These are phyloP conservation scores for Bondarzewia mesenterica DNA, from an alignment of 1,284 basidiomycete species.

Conservation along the genomic window DNA sequence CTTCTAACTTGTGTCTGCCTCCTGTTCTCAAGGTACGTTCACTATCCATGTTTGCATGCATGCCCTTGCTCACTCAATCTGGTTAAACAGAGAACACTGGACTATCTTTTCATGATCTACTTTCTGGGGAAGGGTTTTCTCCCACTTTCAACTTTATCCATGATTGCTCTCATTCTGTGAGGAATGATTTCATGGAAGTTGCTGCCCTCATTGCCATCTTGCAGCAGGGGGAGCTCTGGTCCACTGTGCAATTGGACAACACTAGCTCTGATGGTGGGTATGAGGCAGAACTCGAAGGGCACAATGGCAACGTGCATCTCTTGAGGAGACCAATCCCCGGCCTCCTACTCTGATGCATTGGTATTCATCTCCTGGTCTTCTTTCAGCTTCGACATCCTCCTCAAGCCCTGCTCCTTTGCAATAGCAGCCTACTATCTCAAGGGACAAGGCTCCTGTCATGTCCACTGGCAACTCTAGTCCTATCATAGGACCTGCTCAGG, in stretches of 20 bases:
- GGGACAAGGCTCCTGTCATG: too few species aligned
- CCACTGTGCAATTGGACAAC: slow-evolving; percentile 55
- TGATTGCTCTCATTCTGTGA: slow-evolving; percentile 84
- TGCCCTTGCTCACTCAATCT: too few species aligned
- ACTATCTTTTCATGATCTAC: slow-evolving; percentile 79
- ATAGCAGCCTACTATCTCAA: too few species aligned
- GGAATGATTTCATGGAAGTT: slow-evolving; percentile 98
- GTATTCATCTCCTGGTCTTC: slow-evolving; percentile 44
- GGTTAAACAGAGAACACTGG: too few species aligned
- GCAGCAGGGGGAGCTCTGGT: slow-evolving; percentile 45
- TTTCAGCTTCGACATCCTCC: slow-evolving; percentile 54
- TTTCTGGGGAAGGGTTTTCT: slow-evolving; percentile 62
- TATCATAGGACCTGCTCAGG: too few species aligned
- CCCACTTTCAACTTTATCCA: slow-evolving; percentile 82
- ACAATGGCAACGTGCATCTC: slow-evolving; percentile 69
- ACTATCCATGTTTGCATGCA: too few species aligned
- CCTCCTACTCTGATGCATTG: slow-evolving; percentile 43
- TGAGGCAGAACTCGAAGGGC: slow-evolving; percentile 63
- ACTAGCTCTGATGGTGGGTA: slow-evolving; percentile 73
- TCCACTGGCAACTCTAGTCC: too few species aligned
- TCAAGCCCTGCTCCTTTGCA: too few species aligned
- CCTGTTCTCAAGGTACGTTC: slow-evolving; percentile 64
- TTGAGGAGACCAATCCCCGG: slow-evolving; percentile 30
- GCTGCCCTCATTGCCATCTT: too few species aligned
- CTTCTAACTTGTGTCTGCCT: slow-evolving; percentile 90